Evolutionary conservation across 176 grass and related monocot species (phyloP).

Genomic region (Juncus effusus): DNA sequence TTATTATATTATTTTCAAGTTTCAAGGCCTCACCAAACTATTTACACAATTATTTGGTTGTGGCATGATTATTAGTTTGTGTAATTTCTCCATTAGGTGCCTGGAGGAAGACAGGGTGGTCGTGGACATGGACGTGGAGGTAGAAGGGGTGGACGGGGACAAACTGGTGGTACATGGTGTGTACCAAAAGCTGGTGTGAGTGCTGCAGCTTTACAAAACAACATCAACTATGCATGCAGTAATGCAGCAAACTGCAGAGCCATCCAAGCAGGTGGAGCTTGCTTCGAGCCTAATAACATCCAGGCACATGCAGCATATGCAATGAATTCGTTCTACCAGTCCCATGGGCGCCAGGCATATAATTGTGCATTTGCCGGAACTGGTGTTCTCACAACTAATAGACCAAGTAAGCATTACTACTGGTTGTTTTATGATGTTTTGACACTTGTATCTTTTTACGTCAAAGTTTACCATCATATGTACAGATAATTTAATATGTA

Average conservation of each 20-base stretch:
- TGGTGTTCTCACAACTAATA: slow-evolving; percentile 62
- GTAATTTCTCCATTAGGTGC: background rate
- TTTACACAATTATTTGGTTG: too few species aligned
- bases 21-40: too few species aligned
- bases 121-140: background rate
- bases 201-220: slow-evolving; percentile 41
- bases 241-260: slow-evolving; percentile 62
- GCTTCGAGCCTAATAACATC: slow-evolving; percentile 76
- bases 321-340: slow-evolving; percentile 75
- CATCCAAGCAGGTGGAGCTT: slow-evolving; percentile 47
- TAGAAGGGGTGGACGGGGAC: background rate
- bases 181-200: slow-evolving; percentile 41
- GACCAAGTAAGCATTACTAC: slow-evolving; percentile 42
- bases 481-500: background rate
- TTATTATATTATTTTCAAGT: too few species aligned
- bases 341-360: slow-evolving; percentile 45
- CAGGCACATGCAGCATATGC: slow-evolving; percentile 82
- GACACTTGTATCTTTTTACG: background rate
- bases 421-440: background rate
- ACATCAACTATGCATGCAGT: slow-evolving; percentile 81
- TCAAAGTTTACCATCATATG: background rate
- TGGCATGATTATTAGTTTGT: too few species aligned
- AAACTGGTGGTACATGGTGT: slow-evolving; percentile 48
- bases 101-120: background rate
- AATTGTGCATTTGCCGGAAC: slow-evolving; percentile 78